A percentile compares a stretch with the other conserved stretches of the same genome.
These are phyloP conservation scores for Cynanchum wilfordii DNA, from an alignment of 257 asterid species.

Conservation along the genomic window DNA sequence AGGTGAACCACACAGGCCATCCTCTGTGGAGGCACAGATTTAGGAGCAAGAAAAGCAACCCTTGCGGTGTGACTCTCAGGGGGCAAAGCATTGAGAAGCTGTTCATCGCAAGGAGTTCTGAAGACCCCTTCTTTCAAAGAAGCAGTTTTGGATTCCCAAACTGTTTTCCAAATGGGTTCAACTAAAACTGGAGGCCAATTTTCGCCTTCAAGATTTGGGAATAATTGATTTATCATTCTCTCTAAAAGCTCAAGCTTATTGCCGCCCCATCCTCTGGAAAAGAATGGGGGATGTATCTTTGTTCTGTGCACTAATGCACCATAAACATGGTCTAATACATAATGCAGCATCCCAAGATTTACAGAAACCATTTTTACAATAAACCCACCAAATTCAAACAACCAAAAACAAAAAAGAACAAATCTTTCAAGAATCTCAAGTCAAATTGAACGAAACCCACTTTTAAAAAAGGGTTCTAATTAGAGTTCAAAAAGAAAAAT, in stretches of 20 bases:
- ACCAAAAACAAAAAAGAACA: background rate
- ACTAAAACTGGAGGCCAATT: slow-evolving; percentile 76
- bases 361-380: slow-evolving; percentile 50
- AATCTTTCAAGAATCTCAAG: slow-evolving; percentile 17
- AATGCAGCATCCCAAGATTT: slow-evolving; percentile 77
- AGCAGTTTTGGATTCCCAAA: slow-evolving; percentile 84
- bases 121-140: slow-evolving; percentile 75
- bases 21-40: slow-evolving; percentile 45
- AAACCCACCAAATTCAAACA: slow-evolving; percentile 15
- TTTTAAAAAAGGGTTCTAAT: slow-evolving; percentile 1
- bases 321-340: slow-evolving; percentile 82
- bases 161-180: slow-evolving; percentile 75
- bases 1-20: slow-evolving; percentile 97
- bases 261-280: slow-evolving; percentile 98
- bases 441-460: slow-evolving; percentile 19
- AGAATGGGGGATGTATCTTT: slow-evolving; percentile 72
- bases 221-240: slow-evolving; percentile 63
- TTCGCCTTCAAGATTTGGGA: slow-evolving; percentile 59
- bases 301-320: slow-evolving; percentile 91
- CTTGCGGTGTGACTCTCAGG: slow-evolving; percentile 82
- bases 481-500: slow-evolving; percentile 7
- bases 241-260: slow-evolving; percentile 78
- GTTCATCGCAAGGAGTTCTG: slow-evolving; percentile 73
- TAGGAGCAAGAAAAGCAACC: slow-evolving; percentile 84
- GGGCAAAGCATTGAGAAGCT: slow-evolving; percentile 82